A percentile compares a stretch with the other conserved stretches of the same genome.
These are phyloP conservation scores for Pseudogymnoascus sp. DNA, from an alignment of 2,329 filamentous ascomycete genomes.

Conservation along the genomic window DNA sequence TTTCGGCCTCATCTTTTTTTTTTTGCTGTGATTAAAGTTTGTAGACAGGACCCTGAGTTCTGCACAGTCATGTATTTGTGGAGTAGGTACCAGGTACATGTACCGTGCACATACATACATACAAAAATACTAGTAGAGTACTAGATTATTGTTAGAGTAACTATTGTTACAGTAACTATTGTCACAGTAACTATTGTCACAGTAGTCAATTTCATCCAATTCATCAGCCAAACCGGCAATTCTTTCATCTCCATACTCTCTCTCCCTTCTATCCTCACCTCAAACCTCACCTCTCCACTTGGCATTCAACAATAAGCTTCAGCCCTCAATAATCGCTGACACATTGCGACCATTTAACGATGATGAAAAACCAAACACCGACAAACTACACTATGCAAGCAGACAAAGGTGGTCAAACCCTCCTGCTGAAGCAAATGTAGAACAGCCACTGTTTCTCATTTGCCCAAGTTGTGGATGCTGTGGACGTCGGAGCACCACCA, in stretches of 20 bases:
- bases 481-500: neutral
- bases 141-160: no score
- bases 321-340: no score
- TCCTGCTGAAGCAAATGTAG: slow-evolving; percentile 4
- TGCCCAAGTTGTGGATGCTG: neutral
- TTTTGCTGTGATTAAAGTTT: neutral
- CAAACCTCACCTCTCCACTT: no score
- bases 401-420: neutral
- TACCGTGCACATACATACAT: neutral
- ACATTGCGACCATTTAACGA: no score
- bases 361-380: neutral
- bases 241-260: no score
- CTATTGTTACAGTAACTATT: no score
- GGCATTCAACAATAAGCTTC: neutral
- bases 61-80: neutral
- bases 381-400: neutral
- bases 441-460: neutral
- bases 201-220: no score
- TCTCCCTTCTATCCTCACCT: no score
- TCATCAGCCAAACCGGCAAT: no score
- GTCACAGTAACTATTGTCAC: no score
- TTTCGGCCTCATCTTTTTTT: neutral
- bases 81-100: neutral
- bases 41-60: slow-evolving; percentile 3
- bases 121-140: no score